These are phyloP conservation scores for Cladophialophora chaetospira DNA, from an alignment of 2,329 filamentous ascomycete species.

Conservation along the genomic window DNA sequence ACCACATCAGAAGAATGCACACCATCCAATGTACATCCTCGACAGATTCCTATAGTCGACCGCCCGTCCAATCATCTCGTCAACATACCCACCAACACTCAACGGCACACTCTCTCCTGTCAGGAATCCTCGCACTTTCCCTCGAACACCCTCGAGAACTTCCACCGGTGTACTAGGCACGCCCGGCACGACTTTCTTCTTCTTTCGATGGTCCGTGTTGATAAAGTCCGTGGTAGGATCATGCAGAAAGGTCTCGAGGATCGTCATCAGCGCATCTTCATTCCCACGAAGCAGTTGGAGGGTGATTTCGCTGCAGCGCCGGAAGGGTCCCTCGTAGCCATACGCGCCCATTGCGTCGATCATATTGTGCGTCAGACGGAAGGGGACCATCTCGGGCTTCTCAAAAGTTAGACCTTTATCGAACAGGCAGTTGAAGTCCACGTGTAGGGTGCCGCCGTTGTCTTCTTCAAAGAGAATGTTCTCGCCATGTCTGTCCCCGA, in stretches of 20 bases:
- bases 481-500: conserved; percentile 95
- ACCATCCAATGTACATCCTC: conserved; percentile 98
- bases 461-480: conserved; percentile 95
- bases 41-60: conserved; percentile 77
- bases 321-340: conserved; percentile 89
- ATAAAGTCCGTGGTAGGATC: conserved; percentile 95
- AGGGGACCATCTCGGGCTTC: conserved; percentile 91
- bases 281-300: conserved; percentile 82
- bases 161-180: conserved; percentile 71
- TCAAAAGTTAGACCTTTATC: conserved; percentile 96
- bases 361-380: conserved; percentile 98
- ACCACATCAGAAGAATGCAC: conserved; percentile 64
- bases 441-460: conserved; percentile 91
- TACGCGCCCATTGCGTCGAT: conserved; percentile 92
- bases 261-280: conserved; percentile 95
- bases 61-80: conserved; percentile 87
- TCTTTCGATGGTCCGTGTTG: conserved; percentile 60
- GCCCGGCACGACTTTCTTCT: conserved; percentile 48
- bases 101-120: conserved; percentile 87
- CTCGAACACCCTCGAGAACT: conserved; percentile 84
- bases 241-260: conserved; percentile 94
- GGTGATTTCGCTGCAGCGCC: conserved; percentile 86
- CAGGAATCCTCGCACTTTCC: conserved; percentile 82
- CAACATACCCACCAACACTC: conserved; percentile 95
- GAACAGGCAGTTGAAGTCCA: conserved; percentile 99